Evolutionary conservation across 768 basidiomycete genomes (phyloP).

Genomic region (Hericium erinaceus): DNA sequence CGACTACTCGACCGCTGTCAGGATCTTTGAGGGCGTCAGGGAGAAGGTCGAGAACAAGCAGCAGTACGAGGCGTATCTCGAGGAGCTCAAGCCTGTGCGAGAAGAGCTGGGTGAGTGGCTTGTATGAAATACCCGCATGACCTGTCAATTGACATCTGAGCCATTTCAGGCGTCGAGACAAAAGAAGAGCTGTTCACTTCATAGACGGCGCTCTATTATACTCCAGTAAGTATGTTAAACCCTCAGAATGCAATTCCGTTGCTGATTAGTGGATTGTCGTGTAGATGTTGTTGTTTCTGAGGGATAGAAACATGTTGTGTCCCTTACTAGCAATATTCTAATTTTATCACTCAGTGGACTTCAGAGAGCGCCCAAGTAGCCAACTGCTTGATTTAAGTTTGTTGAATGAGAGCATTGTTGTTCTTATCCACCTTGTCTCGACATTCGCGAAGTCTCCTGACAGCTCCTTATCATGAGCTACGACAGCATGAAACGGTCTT

Average conservation of each 20-base stretch:
- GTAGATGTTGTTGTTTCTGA: neutral
- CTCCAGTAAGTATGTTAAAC: neutral
- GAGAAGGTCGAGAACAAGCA: constrained; percentile 97
- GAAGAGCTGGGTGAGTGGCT: constrained; percentile 76
- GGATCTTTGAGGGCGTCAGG: constrained; percentile 91
- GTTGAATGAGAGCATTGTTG: too few species aligned
- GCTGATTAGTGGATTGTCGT: too few species aligned
- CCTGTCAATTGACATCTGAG: neutral
- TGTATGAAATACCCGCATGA: neutral
- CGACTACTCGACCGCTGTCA: constrained; percentile 94
- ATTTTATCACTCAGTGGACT: neutral
- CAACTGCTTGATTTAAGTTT: too few species aligned
- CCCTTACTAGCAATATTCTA: neutral
- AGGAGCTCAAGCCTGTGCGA: constrained; percentile 79
- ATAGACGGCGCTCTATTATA: constrained; percentile 19
- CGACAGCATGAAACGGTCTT: too few species aligned
- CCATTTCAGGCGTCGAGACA: constrained; percentile 41
- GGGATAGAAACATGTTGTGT: constrained; percentile 4
- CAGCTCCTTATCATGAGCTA: too few species aligned
- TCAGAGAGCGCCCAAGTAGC: neutral
- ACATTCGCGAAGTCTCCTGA: too few species aligned
- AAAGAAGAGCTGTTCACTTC: constrained; percentile 56
- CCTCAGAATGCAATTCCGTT: too few species aligned
- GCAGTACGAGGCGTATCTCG: constrained; percentile 90
- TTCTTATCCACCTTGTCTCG: too few species aligned